Evolutionary conservation across 1,139 yeast genomes (phyloP).

Genomic region (Zygosaccharomyces sapae): DNA sequence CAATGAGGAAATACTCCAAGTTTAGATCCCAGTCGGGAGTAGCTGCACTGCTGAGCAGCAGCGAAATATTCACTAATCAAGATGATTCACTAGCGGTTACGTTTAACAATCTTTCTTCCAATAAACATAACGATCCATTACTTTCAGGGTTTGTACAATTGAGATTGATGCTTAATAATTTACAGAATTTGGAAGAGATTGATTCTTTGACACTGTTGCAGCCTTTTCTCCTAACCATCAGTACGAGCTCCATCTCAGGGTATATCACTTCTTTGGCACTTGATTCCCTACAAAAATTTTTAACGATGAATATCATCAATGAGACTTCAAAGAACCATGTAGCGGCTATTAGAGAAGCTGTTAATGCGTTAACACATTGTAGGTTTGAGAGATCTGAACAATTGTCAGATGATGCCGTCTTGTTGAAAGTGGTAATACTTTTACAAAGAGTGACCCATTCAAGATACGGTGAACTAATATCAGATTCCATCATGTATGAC

Average conservation of each 20-base stretch:
- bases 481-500: constrained; percentile 83
- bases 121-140: constrained; percentile 53
- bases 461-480: constrained; percentile 57
- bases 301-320: constrained; percentile 56
- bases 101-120: constrained; percentile 27
- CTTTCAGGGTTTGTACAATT: constrained; percentile 78
- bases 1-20: constrained; percentile 83
- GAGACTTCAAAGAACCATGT: constrained; percentile 48
- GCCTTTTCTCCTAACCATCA: constrained; percentile 83
- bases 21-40: constrained; percentile 78
- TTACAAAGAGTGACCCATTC: constrained; percentile 67
- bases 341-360: constrained; percentile 44
- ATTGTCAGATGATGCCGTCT: constrained; percentile 85
- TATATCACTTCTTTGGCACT: constrained; percentile 79
- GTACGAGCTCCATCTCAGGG: constrained; percentile 82
- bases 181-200: constrained; percentile 49
- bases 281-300: constrained; percentile 63
- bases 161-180: constrained; percentile 62
- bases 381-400: constrained; percentile 95
- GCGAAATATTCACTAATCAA: constrained; percentile 43
- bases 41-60: constrained; percentile 72
- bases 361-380: constrained; percentile 84
- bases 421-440: constrained; percentile 73
- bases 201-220: constrained; percentile 74
- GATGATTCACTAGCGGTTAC: constrained; percentile 37